Evolutionary conservation across 768 basidiomycete species (phyloP).

Genomic region (Xerocomus spinulosus): DNA sequence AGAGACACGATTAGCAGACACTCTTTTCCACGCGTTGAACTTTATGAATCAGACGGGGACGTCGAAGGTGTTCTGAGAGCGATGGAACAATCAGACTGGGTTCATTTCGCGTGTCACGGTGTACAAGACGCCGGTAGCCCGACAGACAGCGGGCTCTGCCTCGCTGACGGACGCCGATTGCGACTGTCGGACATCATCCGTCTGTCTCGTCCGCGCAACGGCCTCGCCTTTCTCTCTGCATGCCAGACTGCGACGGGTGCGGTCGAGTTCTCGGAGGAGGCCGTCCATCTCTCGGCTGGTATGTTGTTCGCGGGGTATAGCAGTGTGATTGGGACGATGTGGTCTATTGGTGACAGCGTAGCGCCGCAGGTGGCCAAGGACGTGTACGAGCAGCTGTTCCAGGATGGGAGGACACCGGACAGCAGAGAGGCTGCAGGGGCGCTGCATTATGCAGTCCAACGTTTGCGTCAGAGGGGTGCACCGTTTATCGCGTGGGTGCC

Average conservation of each 20-base stretch:
- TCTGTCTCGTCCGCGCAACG: background rate
- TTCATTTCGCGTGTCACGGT: background rate
- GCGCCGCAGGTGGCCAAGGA: conserved; percentile 30
- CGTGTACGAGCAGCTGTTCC: conserved; percentile 24
- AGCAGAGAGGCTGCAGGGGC: background rate
- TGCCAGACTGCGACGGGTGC: background rate
- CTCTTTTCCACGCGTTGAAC: background rate
- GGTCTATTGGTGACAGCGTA: conserved; percentile 36
- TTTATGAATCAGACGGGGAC: background rate
- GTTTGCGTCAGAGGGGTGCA: background rate
- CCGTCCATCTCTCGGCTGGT: conserved; percentile 38
- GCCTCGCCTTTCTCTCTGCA: background rate
- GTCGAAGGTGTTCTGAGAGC: background rate
- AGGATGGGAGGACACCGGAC: background rate
- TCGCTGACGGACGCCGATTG: background rate
- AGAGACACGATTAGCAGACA: background rate
- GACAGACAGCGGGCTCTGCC: background rate
- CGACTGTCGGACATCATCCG: background rate
- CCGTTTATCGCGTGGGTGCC: conserved; percentile 1
- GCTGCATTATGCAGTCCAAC: background rate
- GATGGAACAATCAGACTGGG: background rate
- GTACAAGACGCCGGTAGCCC: background rate
- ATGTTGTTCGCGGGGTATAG: conserved; percentile 31
- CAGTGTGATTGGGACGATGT: conserved; percentile 40
- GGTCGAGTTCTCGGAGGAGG: conserved; percentile 29